Evolutionary conservation across 2,329 filamentous ascomycete species (phyloP).

Genomic region (Cladosporium sp.): DNA sequence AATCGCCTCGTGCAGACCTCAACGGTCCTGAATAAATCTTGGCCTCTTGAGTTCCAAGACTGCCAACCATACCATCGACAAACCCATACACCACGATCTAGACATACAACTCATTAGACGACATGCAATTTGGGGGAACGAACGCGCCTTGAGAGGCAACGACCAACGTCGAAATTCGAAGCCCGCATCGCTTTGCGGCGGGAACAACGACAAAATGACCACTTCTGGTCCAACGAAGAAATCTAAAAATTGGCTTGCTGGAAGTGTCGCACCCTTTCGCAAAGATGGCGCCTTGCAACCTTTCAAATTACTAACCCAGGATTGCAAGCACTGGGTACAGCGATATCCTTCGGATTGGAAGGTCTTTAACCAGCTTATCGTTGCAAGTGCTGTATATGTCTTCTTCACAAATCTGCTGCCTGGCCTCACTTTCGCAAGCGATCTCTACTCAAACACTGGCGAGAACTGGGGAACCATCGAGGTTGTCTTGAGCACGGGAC

Average conservation of each 20-base stretch:
- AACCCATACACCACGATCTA: neutral
- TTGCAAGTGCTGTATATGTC: conserved; percentile 61
- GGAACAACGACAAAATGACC: neutral
- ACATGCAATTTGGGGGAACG: neutral
- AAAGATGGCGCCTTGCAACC: conserved; percentile 26
- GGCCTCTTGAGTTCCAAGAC: neutral
- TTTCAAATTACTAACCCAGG: conserved; percentile 31
- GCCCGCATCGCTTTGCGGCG: no score
- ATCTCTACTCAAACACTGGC: conserved; percentile 59
- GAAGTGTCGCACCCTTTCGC: conserved; percentile 15
- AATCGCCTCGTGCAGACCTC: neutral
- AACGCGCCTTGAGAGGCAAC: neutral
- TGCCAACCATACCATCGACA: neutral
- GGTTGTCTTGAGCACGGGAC: conserved; percentile 61
- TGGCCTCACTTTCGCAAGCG: conserved; percentile 64
- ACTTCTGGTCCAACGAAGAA: neutral
- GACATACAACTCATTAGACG: neutral
- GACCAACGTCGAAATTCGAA: no score
- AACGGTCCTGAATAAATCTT: conserved; percentile 2
- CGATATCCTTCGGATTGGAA: conserved; percentile 34
- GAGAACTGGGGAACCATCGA: conserved; percentile 63
- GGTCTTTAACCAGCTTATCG: conserved; percentile 59
- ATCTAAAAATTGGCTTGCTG: neutral
- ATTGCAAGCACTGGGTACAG: conserved; percentile 25
- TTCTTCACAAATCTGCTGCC: conserved; percentile 65